A percentile compares a stretch with the other conserved stretches of the same genome.
These are phyloP conservation scores for Xylariomycetidae sp. DNA, from an alignment of 2,329 filamentous ascomycete genomes.

Conservation along the genomic window DNA sequence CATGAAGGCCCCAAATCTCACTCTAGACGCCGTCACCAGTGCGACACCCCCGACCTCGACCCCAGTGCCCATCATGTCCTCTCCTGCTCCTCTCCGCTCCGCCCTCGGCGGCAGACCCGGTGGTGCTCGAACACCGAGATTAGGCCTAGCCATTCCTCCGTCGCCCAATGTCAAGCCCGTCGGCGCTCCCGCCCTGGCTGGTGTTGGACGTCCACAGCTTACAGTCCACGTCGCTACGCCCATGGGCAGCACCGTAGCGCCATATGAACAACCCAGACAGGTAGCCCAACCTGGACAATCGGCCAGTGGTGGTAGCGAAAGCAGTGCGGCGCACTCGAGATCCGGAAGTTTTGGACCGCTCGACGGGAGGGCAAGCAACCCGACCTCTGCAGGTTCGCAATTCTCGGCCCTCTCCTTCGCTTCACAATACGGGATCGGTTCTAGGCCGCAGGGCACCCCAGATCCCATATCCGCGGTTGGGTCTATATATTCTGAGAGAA, in stretches of 20 bases:
- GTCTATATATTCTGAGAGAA: slow-evolving; percentile 76
- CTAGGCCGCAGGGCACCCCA: slow-evolving; percentile 62
- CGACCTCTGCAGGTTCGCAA: slow-evolving; percentile 81
- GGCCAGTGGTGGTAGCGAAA: slow-evolving; percentile 73
- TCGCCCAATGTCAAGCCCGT: slow-evolving; percentile 80
- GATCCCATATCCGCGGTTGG: slow-evolving; percentile 87
- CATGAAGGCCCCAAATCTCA: slow-evolving; percentile 20
- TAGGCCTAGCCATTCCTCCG: slow-evolving; percentile 86
- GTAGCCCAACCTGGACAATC: slow-evolving; percentile 57
- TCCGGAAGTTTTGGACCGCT: slow-evolving; percentile 77
- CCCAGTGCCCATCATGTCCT: slow-evolving; percentile 59
- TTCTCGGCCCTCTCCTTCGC: slow-evolving; percentile 81
- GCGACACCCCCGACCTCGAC: slow-evolving; percentile 24
- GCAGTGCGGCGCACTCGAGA: slow-evolving; percentile 72
- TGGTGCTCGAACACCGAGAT: slow-evolving; percentile 64
- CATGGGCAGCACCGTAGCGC: slow-evolving; percentile 71
- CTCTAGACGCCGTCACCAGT: slow-evolving; percentile 18
- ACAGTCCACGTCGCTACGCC: slow-evolving; percentile 82
- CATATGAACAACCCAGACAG: slow-evolving; percentile 60
- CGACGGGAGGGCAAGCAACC: slow-evolving; percentile 73
- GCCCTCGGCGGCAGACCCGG: slow-evolving; percentile 66
- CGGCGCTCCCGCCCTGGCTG: slow-evolving; percentile 42
- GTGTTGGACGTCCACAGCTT: slow-evolving; percentile 56
- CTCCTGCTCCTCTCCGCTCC: slow-evolving; percentile 76
- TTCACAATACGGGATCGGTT: slow-evolving; percentile 64